Evolutionary conservation across 148 eudicot species (phyloP), one percentile per base, ranked within the genome.

Genomic region (Rhododendron williamsianum): DNA sequence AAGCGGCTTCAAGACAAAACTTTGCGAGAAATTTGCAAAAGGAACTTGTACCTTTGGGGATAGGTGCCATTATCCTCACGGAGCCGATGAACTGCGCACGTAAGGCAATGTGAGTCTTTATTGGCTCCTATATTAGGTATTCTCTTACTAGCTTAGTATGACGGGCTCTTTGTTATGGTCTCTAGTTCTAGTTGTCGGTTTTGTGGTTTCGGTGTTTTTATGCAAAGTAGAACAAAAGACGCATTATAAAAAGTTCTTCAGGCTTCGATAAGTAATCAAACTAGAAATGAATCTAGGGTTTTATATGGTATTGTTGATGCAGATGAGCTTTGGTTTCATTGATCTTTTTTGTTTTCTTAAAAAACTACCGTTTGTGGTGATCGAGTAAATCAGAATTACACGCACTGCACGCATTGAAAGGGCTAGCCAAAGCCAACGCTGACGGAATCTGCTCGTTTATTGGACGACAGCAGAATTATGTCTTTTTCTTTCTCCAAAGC

Each of bases 41-140:
- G 98, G 96, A 18, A 81, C 91, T 0, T 95, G 97, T 86, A 95
- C 97, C 0, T 95, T 95, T 72, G 97, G 97, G 3, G 96, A 95
- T 7, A 91, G 89, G 88, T 95, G 97, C 86, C 94, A 93, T 88
- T 94, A 93, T 83, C 97, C 98, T 43, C 98, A 95, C 65, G 97
- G 98, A 7, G 91, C 86, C 4, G 94, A 86, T 38, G 97, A 95
- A 82, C 84, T 94, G 87, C 92, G 95, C 30, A 92, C 87, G 83
- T 19, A 87, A 21, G 88, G 91, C 12, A 69, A 77, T 54, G 35
- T 10, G 30, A 25, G 71, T n/a, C 10, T 73, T 30, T 72, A 4
- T 36, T 73, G 19, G 15, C n/a, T 16, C 78, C 45, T 76, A 0
- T 36, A 12, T 73, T 73, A 30, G 77, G 30, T 73, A 71, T 71